Evolutionary conservation across 2,329 filamentous ascomycete genomes (phyloP), one percentile per base, ranked within the genome.

Genomic region (Dactylellina drechsleri): DNA sequence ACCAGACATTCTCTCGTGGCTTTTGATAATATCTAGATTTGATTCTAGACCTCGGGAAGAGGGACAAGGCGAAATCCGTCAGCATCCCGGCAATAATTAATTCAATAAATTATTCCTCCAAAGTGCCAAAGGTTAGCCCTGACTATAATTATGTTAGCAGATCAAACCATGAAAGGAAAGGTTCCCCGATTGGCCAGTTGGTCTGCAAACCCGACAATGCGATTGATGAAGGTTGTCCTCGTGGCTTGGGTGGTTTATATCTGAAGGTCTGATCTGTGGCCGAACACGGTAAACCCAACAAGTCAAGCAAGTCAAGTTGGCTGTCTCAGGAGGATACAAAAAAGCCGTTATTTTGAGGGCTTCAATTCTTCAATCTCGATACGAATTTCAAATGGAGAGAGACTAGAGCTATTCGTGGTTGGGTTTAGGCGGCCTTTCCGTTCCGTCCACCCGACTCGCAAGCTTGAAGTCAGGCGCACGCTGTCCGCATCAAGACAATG

Each of bases 291-390:
- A 64, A 53, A 59, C 36, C 18, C 20, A 20, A 71, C 6, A 15
- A 18, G 6, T 47, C 7, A 40, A 66, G 57, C n/a, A 47, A 66
- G 47, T 28, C 47, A 18, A 54, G 50, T 61, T 59, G 45, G 66
- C 62, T 67, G 70, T 74, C 54, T 74, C 70, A 74, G 70, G 62
- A 66, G 50, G 58, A 67, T 40, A 57, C 43, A 43, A 67, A 62
- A 59, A 49, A 20, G 52, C 31, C 59, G 28, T 47, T 65, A 65
- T 65, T 54, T 18, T 12, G 4, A 18, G 43, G 8, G 31, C 18
- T 61, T 49, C 18, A 54, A 64, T 50, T 43, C 20, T 52, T 49
- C 43, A 16, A 56, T 56, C 57, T 61, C 61, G 56, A 66, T 36
- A 73, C 61, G 61, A 61, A 50, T 12, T 36, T 10, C 54, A 36